phyloP scores from a whole-genome alignment of 371 early-diverging fungal genomes.

The Mycotypha africana region DNA sequence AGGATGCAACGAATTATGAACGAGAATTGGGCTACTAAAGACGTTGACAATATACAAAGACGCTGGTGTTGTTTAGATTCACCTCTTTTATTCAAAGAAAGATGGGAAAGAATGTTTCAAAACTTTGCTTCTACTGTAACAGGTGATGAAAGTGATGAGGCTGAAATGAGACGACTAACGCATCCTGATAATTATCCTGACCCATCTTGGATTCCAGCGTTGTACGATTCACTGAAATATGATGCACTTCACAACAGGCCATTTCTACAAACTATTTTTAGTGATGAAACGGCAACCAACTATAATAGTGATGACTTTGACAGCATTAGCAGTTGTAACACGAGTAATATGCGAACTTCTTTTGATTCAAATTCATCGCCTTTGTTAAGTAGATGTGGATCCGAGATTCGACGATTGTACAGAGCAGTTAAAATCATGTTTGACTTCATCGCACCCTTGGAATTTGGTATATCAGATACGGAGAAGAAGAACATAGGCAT shows the following conservation, averaged over 20 bases:
- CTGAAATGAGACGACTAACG: conserved; percentile 15
- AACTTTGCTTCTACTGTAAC: conserved; percentile 75
- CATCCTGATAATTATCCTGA: conserved; percentile 44
- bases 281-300: conserved; percentile 11
- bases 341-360: no score
- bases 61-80: conserved; percentile 83
- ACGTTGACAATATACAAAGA: conserved; percentile 55
- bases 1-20: conserved; percentile 72
- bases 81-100: conserved; percentile 74
- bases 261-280: conserved; percentile 72
- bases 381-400: conserved; percentile 6
- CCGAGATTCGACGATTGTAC: conserved; percentile 64
- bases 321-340: no score
- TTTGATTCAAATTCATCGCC: conserved; percentile 1
- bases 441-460: conserved; percentile 90
- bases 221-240: conserved; percentile 94
- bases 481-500: conserved; percentile 90
- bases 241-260: conserved; percentile 91
- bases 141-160: conserved; percentile 29
- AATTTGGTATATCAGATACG: conserved; percentile 80
- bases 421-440: conserved; percentile 78
- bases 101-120: conserved; percentile 93
- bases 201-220: conserved; percentile 87
- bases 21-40: conserved; percentile 60
- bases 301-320: no score